Evolutionary conservation across 345 rosid species (phyloP).

Genomic region (Hibiscus mutabilis): DNA sequence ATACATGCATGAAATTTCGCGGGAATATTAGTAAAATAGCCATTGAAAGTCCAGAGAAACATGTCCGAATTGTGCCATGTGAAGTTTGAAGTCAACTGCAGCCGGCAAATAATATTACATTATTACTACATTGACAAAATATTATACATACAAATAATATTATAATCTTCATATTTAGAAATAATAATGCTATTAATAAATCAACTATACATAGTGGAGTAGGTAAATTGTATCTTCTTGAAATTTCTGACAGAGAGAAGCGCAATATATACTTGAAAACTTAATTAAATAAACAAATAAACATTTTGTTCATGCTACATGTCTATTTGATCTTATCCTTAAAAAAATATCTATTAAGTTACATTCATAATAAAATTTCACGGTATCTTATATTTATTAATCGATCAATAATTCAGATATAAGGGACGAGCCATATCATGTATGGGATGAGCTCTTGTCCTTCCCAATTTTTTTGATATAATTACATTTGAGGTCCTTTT

Average conservation of each 20-base stretch:
- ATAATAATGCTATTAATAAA: not conserved
- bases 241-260: not conserved
- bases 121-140: not conserved
- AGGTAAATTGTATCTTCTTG: constrained; percentile 16
- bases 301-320: not conserved
- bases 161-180: not conserved
- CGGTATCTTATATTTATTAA: too few species aligned
- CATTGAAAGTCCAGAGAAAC: constrained; percentile 20
- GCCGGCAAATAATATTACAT: constrained; percentile 8
- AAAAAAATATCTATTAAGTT: too few species aligned
- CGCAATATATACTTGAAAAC: not conserved
- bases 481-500: too few species aligned
- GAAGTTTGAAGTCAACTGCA: constrained; percentile 14
- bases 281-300: not conserved
- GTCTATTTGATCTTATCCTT: too few species aligned
- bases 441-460: too few species aligned
- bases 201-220: constrained; percentile 24
- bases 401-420: too few species aligned
- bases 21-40: not conserved
- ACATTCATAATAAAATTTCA: too few species aligned
- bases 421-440: too few species aligned
- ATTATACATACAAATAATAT: not conserved
- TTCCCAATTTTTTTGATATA: too few species aligned
- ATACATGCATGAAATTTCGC: constrained; percentile 13
- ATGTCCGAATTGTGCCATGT: not conserved